These are phyloP conservation scores for Backusella mclennaniae DNA, from an alignment of 192 early-diverging fungal genomes.

Conservation along the genomic window DNA sequence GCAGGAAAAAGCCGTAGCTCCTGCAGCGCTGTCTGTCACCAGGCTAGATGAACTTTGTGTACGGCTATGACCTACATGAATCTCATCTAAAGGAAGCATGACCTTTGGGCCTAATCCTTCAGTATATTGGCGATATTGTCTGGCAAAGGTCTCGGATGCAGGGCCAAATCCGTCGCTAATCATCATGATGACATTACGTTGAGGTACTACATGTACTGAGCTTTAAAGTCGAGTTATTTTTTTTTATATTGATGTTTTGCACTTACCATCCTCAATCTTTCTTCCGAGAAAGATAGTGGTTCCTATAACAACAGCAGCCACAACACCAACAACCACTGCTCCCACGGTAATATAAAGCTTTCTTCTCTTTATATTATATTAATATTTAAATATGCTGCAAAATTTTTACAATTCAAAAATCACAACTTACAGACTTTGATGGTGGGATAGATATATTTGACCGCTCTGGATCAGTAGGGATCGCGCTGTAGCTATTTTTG, in stretches of 20 bases:
- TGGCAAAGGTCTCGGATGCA: conserved; percentile 55
- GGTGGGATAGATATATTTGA: background rate
- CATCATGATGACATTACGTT: conserved; percentile 55
- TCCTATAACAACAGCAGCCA: conserved; percentile 12
- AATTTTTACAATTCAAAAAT: background rate
- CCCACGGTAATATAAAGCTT: conserved; percentile 8
- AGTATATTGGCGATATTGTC: conserved; percentile 37
- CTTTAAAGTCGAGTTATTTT: background rate
- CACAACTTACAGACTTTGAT: conserved; percentile 1
- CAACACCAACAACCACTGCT: conserved; percentile 1
- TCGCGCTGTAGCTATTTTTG: conserved; percentile 14
- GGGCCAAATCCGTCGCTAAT: conserved; percentile 62
- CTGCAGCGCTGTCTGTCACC: conserved; percentile 62
- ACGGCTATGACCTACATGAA: conserved; percentile 48
- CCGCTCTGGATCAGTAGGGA: conserved; percentile 18
- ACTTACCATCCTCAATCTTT: background rate
- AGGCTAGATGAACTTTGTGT: conserved; percentile 50
- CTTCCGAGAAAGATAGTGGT: background rate
- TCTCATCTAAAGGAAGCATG: conserved; percentile 44
- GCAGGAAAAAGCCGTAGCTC: conserved; percentile 59
- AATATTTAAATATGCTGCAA: background rate
- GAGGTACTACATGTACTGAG: background rate
- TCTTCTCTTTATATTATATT: conserved; percentile 14
- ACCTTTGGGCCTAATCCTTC: conserved; percentile 4
- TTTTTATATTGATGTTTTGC: background rate